Evolutionary conservation across 78 protist genomes (phyloP), one percentile per base, ranked within the genome.

Genomic region (Dictyostelium firmibasis): DNA sequence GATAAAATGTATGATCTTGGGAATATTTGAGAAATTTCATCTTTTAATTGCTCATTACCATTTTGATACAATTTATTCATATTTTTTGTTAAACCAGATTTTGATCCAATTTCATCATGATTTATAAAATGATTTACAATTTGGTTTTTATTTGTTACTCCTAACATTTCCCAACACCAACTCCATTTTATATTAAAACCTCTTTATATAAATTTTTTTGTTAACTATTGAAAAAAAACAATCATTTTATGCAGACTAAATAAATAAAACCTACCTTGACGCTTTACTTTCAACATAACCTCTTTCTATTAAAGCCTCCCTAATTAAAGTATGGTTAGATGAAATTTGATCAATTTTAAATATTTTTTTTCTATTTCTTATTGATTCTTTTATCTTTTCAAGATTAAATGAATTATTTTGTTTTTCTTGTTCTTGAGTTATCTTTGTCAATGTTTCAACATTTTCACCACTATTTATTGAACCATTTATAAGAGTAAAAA

Each of bases 61-160:
- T 57, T 50, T 14, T 57, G 53, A 11, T 36, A 33, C 16, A 76
- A 36, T 43, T 53, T 47, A 35, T 86, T 74, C n/a, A 86, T 13
- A 36, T 86, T 86, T 35, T 10, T 33, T 29, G 92, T 86, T 18
- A 86, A 27, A 16, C 92, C 92, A 7, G 29, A 75, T 43, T 86
- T 86, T 11, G 92, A 67, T 74, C 92, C 92, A 33, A 86, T 86
- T 76, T 86, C 84, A 35, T 86, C 60, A 75, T 33, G 78, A 81
- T 72, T 86, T 86, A 82, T 81, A 47, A 86, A 86, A 76, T 86
- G 92, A 76, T 86, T 86, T 31, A 86, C 84, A 57, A 86, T 76
- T 29, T 53, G 83, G n/a, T 76, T 20, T 29, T 74, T 33, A 35
- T 29, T 53, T 27, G 20, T 29, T 1, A 57, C 60, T 27, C 41